Conservation (phyloP, 106 monocot species). For the Phalaenopsis aphrodite region DNA sequence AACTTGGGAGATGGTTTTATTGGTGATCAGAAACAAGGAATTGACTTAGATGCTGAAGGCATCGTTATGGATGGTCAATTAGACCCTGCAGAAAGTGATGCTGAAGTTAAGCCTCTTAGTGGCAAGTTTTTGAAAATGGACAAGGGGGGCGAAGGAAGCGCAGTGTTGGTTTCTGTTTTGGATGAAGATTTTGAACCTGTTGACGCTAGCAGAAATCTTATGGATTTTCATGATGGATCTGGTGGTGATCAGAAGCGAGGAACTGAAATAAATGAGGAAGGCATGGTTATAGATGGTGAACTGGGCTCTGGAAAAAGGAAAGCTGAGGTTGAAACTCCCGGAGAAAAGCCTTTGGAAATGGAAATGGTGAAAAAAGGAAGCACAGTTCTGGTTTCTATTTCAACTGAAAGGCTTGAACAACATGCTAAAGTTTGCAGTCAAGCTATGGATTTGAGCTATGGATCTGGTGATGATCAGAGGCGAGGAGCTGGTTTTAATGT, state of each 20-base stretch:
- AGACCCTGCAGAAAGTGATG: neutral
- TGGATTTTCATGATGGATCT: neutral
- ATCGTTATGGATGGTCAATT: neutral
- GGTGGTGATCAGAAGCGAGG: neutral
- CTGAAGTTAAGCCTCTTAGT: neutral
- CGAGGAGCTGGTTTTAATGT: neutral
- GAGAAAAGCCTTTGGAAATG: neutral
- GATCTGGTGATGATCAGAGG: neutral
- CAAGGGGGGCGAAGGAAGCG: neutral
- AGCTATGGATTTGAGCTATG: neutral
- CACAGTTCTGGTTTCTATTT: neutral
- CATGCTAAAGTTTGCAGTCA: neutral
- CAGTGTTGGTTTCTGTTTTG: neutral
- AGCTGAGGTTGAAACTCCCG: neutral
- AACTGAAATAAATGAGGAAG: neutral
- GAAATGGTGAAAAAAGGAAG: neutral
- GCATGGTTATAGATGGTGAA: slow-evolving; percentile 3
- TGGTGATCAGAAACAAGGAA: neutral
- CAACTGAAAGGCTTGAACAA: neutral
- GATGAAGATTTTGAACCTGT: neutral
- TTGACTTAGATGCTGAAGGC: neutral
- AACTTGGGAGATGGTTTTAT: neutral
- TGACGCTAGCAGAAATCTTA: neutral
- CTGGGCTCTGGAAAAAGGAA: neutral
- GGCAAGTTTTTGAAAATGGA: neutral